Conservation (phyloP, 2,329 filamentous ascomycete species). For the Claviceps digitariae region DNA sequence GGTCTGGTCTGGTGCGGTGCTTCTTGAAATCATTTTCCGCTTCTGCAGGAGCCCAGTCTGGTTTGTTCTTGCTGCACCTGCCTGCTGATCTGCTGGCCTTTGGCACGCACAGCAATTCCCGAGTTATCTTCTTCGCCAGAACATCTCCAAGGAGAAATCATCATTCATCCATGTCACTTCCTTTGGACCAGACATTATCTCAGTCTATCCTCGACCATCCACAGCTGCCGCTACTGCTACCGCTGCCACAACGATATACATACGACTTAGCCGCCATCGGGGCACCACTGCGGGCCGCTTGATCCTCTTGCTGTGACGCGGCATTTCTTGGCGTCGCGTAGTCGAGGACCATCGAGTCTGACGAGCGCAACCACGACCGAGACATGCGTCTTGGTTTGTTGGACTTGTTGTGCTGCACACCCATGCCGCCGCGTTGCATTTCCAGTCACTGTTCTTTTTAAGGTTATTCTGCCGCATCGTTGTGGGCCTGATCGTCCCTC, state of each 20-base stretch:
- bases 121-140: no score
- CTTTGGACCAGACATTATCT: no score
- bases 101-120: no score
- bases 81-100: no score
- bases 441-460: slow-evolving; percentile 4
- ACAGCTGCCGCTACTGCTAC: neutral
- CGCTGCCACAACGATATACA: neutral
- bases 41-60: no score
- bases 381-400: neutral
- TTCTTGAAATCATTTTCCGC: no score
- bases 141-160: no score
- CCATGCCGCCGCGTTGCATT: neutral
- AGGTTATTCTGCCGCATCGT: slow-evolving; percentile 5
- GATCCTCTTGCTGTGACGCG: neutral
- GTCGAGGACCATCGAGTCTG: neutral
- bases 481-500: neutral
- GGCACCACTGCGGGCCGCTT: neutral
- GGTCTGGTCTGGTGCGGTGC: no score
- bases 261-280: neutral
- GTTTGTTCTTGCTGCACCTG: no score
- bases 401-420: neutral
- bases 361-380: neutral
- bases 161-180: no score
- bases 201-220: neutral
- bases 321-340: slow-evolving; percentile 2